Conservation (phyloP, 768 basidiomycete genomes). For the Mrakia blollopis region DNA sequence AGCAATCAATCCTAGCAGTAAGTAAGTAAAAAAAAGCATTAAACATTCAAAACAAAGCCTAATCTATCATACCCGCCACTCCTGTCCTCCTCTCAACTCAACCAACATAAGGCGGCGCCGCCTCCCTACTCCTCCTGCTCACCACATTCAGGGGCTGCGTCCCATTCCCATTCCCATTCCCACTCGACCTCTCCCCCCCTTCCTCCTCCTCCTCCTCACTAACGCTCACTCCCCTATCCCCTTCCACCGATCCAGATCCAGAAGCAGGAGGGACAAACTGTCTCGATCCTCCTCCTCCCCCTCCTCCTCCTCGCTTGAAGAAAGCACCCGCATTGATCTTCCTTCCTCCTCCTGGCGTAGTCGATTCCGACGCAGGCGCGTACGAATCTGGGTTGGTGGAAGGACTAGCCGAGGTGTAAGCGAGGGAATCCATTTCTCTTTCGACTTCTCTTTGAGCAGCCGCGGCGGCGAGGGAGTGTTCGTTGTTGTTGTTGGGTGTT, state of each 20-base stretch:
- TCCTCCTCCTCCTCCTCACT: conserved; percentile 11
- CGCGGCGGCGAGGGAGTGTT: conserved; percentile 10
- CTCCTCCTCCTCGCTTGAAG: conserved; percentile 20
- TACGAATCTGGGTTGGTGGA: conserved; percentile 10
- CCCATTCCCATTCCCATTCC: too few relatives aligned
- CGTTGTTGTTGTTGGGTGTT: conserved; percentile 11
- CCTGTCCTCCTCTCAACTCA: too few relatives aligned
- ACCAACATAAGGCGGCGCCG: conserved; percentile 8
- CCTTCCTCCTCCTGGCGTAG: neutral
- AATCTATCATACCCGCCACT: too few relatives aligned
- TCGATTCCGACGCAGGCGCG: neutral
- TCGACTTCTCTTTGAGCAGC: conserved; percentile 32
- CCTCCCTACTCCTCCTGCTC: neutral
- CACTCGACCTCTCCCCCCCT: neutral
- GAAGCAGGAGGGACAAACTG: neutral
- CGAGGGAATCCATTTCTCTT: conserved; percentile 30
- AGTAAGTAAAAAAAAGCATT: too few relatives aligned
- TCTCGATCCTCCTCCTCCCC: neutral
- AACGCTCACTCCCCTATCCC: neutral
- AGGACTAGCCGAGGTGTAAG: conserved; percentile 11
- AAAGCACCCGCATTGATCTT: conserved; percentile 33
- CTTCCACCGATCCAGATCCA: conserved; percentile 9
- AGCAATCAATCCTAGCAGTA: too few relatives aligned
- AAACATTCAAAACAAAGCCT: too few relatives aligned
- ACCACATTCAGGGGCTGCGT: conserved; percentile 15